These are phyloP conservation scores for Rhizopogon vesiculosus DNA, from an alignment of 768 basidiomycete genomes.

Conservation along the genomic window DNA sequence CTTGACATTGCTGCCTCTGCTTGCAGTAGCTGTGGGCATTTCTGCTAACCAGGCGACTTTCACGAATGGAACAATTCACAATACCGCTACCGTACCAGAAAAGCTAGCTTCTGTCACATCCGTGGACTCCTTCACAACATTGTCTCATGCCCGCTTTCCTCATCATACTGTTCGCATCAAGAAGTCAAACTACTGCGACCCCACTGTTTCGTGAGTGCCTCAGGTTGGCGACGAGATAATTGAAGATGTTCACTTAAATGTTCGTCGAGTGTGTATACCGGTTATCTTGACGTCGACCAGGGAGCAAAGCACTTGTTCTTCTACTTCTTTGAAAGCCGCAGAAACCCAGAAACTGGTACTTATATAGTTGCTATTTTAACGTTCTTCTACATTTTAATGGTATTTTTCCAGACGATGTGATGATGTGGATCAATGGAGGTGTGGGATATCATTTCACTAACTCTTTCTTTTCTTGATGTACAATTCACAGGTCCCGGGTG, in stretches of 20 bases:
- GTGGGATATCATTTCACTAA: constrained; percentile 16
- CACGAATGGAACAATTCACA: not conserved
- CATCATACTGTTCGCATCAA: constrained; percentile 53
- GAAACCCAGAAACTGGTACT: constrained; percentile 35
- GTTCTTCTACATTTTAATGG: not conserved
- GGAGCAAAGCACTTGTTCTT: constrained; percentile 53
- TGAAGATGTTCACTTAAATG: not conserved
- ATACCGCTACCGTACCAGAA: not conserved
- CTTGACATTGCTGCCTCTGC: not conserved
- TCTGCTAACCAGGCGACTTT: not conserved
- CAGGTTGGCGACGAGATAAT: not conserved
- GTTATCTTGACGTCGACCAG: constrained; percentile 42
- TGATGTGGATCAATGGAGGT: constrained; percentile 72
- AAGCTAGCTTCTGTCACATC: constrained; percentile 21
- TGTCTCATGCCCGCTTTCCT: constrained; percentile 49
- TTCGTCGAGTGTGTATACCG: constrained; percentile 36
- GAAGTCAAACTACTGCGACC: constrained; percentile 58
- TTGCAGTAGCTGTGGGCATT: not conserved
- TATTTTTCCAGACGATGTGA: constrained; percentile 44
- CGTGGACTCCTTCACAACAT: constrained; percentile 28
- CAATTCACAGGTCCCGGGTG: constrained; percentile 49
- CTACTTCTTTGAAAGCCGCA: constrained; percentile 58
- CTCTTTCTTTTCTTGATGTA: not conserved
- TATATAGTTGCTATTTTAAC: not conserved
- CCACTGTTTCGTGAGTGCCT: constrained; percentile 39